Base-by-base conservation (phyloP, 768 basidiomycete species). In the Termitomyces sp. region DNA sequence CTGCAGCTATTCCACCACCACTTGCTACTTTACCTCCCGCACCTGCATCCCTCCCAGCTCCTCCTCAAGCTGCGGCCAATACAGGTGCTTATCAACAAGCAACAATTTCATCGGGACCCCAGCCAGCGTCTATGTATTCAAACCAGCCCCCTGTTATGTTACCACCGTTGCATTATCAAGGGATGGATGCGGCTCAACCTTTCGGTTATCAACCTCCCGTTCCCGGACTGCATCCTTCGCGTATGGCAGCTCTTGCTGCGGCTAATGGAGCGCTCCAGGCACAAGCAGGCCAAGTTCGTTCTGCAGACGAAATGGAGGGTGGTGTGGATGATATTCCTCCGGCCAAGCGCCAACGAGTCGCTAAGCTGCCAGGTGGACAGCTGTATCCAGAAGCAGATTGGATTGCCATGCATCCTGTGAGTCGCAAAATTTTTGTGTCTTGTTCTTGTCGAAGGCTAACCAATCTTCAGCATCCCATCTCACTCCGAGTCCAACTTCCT, bases 321-420 rank as follows among this genome's bases (percentile, higher is more conserved):
- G 72, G 60, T 10, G 68, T 69, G 8, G 88, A 86, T 55, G 86
- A 83, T 49, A 74, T 85, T 22, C 90, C 88, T 24, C 88, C 91
- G 5, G 85, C 94, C 49, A 99, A 99, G 73, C 80, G 94, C 54
- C 90, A 92, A 65, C 85, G 85, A 56, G 84, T 96, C 14, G 88
- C 88, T 28, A 95, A 94, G 71, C 73, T 94, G 38, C 90, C 92
- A 2, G 91, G 86, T 30, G 93, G 93, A 0, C 84, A 85, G 54
- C 72, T 88, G 56, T 97, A 95, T 71, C 81, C 92, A 7, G 94
- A 94, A 66, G 79, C 83, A 54, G 92, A 95, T 70, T 98, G 94
- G 94, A 84, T 93, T 63, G 78, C 78, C 48, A 86, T 93, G 83
- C 93, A 98, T 69, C 91, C 94, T 33, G 86, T 87, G 56, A 72